Evolutionary conservation across 2,329 filamentous ascomycete species (phyloP), one percentile per base, ranked within the genome.

Genomic region (Metarhizium guizhouense): DNA sequence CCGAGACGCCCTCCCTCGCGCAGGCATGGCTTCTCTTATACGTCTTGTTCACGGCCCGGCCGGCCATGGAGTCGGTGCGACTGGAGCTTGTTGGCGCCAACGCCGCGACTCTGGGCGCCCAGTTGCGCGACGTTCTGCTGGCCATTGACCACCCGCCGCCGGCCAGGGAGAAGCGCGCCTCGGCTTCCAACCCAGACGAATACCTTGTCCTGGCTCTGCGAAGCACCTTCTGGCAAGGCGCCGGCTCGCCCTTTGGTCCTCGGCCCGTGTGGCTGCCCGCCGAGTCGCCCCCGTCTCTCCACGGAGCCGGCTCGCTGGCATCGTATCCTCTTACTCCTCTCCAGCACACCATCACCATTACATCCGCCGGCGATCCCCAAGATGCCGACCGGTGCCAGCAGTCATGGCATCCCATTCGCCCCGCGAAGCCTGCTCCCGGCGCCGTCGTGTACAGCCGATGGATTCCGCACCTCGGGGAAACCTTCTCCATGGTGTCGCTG

Each of bases 381-480:
- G 70, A 74, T 54, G 70, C 73, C 5, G 66, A 67, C 13, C 67
- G 72, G 53, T 65, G 64, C 57, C 71, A 74, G 60, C 81, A 87
- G 67, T 76, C 82, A 11, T 84, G 81, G 70, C 88, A 92, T 70
- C 88, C 88, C 3, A 76, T 86, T 7, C 84, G 88, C 8, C 83
- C 84, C 1, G 78, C 83, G 38, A 92, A 93, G 73, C 88, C 88
- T 5, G 72, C 76, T 2, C 85, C 86, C 0, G 86, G 87, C 3
- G 80, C 84, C 1, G 78, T 87, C 58, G 79, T 88, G 61, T 93
- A 93, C 74, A 90, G 86, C 66, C 83, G 88, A 56, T 92, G 85
- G 74, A 85, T 92, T 58, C 87, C 87, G 7, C 84, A 91, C 64
- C 75, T 92, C 45, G 76, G 83, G 58, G 85, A 92, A 74, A 86